Percentiles rank a stretch among this genome's conserved stretches.
These are phyloP conservation scores for Candida silvicultrix DNA, from an alignment of 805 yeast species.

Conservation along the genomic window DNA sequence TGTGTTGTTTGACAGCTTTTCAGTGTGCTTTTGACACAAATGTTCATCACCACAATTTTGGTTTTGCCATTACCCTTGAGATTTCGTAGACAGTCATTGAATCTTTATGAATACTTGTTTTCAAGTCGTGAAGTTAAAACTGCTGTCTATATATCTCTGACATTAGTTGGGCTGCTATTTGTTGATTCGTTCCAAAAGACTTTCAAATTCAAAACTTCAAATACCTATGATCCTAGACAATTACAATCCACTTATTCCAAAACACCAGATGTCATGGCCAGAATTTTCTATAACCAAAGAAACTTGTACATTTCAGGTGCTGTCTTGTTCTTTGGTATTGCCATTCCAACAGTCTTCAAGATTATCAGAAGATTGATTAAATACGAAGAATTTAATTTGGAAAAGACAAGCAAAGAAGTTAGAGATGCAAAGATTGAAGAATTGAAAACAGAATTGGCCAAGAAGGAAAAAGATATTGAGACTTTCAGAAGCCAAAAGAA, in stretches of 20 bases:
- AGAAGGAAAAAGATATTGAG: constrained; percentile 37
- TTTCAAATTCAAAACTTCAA: constrained; percentile 22
- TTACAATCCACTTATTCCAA: constrained; percentile 19
- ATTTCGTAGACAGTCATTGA: constrained; percentile 37
- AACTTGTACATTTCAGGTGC: constrained; percentile 60
- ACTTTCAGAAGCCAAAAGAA: constrained; percentile 44
- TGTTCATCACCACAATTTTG: constrained; percentile 39
- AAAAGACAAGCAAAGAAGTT: constrained; percentile 11
- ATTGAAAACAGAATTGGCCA: constrained; percentile 29
- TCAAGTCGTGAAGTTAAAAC: constrained; percentile 37
- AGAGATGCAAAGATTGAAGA: constrained; percentile 15
- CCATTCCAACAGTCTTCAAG: constrained; percentile 47
- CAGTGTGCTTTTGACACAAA: constrained; percentile 42
- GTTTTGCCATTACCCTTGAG: constrained; percentile 51
- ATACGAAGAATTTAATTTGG: constrained; percentile 30
- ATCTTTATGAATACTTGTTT: constrained; percentile 28
- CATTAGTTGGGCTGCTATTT: constrained; percentile 43
- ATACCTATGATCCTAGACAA: constrained; percentile 20
- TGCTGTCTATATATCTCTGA: constrained; percentile 32
- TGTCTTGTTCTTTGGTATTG: constrained; percentile 46
- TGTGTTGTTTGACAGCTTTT: constrained; percentile 34
- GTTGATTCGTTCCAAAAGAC: constrained; percentile 47
- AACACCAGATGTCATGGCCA: constrained; percentile 47
- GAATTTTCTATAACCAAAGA: constrained; percentile 58
- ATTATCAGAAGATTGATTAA: constrained; percentile 47